Evolutionary conservation across 805 yeast genomes (phyloP).

Genomic region (Pichia eremophila): DNA sequence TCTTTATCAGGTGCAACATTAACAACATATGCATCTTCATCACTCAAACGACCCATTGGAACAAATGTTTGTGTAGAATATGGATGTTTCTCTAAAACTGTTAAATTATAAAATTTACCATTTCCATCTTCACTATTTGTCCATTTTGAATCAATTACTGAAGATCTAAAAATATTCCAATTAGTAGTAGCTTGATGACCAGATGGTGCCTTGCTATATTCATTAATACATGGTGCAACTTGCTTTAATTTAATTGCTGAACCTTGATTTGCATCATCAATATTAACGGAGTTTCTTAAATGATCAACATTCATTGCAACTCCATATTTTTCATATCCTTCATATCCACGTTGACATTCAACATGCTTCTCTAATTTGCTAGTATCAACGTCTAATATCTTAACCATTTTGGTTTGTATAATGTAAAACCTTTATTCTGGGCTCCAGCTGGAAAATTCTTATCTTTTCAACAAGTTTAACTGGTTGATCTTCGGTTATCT

Average conservation of each 20-base stretch:
- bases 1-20: constrained; percentile 54
- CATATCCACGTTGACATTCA: constrained; percentile 13
- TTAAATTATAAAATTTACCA: constrained; percentile 35
- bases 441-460: too few relatives aligned
- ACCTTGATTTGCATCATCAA: constrained; percentile 77
- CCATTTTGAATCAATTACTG: constrained; percentile 61
- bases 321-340: constrained; percentile 59
- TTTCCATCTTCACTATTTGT: constrained; percentile 5
- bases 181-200: constrained; percentile 46
- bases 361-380: neutral
- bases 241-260: constrained; percentile 73
- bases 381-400: constrained; percentile 5
- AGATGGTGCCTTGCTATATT: constrained; percentile 38
- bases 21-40: constrained; percentile 55
- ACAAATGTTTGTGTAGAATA: constrained; percentile 78
- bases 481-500: too few relatives aligned
- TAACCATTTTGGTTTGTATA: constrained; percentile 5
- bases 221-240: constrained; percentile 59
- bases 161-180: constrained; percentile 78
- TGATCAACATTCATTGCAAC: constrained; percentile 70
- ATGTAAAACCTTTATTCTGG: too few relatives aligned
- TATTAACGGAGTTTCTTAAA: constrained; percentile 41
- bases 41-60: constrained; percentile 67
- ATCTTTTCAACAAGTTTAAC: too few relatives aligned
- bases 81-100: constrained; percentile 86